Conservation (phyloP, 257 asterid species). For the Eustoma russellianum region DNA sequence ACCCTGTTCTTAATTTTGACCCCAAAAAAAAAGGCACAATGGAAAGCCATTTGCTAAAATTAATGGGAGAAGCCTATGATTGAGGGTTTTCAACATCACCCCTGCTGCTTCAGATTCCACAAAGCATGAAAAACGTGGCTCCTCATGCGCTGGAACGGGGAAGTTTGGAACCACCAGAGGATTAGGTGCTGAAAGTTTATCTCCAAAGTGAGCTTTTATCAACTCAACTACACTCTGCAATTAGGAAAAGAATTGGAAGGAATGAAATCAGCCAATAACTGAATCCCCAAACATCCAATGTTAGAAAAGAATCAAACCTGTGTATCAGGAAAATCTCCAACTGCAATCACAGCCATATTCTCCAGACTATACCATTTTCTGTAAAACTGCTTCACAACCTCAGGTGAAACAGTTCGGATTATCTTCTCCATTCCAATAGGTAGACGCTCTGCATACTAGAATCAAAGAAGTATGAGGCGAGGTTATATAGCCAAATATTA, state of each 20-base stretch:
- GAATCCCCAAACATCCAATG: background rate
- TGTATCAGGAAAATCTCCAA: conserved; percentile 88
- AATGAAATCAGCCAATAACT: conserved; percentile 1
- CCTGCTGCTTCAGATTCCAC: conserved; percentile 96
- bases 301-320: conserved; percentile 35
- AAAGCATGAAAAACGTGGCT: conserved; percentile 79
- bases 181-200: conserved; percentile 45
- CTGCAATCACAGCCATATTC: conserved; percentile 89
- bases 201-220: conserved; percentile 71
- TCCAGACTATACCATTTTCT: conserved; percentile 81
- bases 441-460: conserved; percentile 85
- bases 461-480: conserved; percentile 9
- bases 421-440: conserved; percentile 92
- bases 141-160: conserved; percentile 71
- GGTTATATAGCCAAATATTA: background rate
- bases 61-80: background rate
- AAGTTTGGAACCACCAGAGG: conserved; percentile 61
- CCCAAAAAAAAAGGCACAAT: background rate
- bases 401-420: conserved; percentile 70
- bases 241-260: conserved; percentile 14
- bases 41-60: conserved; percentile 5
- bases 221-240: conserved; percentile 72
- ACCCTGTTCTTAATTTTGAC: background rate
- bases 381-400: conserved; percentile 65
- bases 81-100: conserved; percentile 40